Evolutionary conservation across 345 rosid species (phyloP).

Genomic region (Pistacia integerrima): DNA sequence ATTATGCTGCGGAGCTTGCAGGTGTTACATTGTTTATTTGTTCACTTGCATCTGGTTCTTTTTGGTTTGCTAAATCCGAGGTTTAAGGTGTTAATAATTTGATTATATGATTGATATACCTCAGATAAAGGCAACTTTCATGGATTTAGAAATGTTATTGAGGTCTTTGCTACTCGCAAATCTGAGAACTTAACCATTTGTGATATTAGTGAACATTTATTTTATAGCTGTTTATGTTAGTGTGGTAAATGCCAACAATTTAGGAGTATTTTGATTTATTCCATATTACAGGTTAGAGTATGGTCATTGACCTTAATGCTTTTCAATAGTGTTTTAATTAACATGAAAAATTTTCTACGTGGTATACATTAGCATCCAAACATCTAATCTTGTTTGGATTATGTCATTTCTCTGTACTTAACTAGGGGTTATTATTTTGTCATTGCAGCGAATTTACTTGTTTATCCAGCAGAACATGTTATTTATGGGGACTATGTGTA

Average conservation of each 20-base stretch:
- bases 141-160: slow-evolving; percentile 1
- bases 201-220: not conserved
- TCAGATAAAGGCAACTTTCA: not conserved
- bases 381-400: not conserved
- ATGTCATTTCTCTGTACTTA: slow-evolving; percentile 12
- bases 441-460: slow-evolving; percentile 78
- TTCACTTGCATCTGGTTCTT: slow-evolving; percentile 7
- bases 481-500: slow-evolving; percentile 81
- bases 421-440: slow-evolving; percentile 11
- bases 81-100: slow-evolving; percentile 1
- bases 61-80: not conserved
- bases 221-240: not conserved
- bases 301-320: not conserved
- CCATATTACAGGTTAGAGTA: not conserved
- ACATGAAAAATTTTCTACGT: not conserved
- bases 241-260: not conserved
- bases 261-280: not conserved
- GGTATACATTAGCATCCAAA: not conserved
- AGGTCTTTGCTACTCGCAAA: not conserved
- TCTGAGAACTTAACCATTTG: not conserved
- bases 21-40: slow-evolving; percentile 46
- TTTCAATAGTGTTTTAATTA: not conserved
- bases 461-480: slow-evolving; percentile 83
- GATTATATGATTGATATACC: not conserved
- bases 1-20: slow-evolving; percentile 94